These are phyloP conservation scores for Aspergillus wentii DNA, from an alignment of 495 filamentous ascomycete genomes.

Conservation along the genomic window DNA sequence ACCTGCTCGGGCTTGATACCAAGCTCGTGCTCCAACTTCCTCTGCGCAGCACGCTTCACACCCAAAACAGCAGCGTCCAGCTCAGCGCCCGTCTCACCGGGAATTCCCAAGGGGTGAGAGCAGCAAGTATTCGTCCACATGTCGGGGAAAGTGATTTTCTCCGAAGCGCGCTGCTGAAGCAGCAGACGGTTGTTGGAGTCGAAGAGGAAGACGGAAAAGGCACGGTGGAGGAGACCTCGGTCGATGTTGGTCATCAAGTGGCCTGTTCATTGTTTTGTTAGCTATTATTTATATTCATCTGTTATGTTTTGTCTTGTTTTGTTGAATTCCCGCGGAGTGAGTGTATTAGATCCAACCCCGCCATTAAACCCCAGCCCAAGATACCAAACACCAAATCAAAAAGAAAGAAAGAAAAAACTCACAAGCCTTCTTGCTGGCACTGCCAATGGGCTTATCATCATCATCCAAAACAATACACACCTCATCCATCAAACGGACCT, in stretches of 20 bases:
- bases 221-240: slow-evolving; percentile 88
- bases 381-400: slow-evolving; percentile 1
- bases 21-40: slow-evolving; percentile 91
- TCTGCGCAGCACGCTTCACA: slow-evolving; percentile 83
- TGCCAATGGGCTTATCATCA: slow-evolving; percentile 89
- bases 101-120: slow-evolving; percentile 90
- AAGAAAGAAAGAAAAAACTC: slow-evolving; percentile 26
- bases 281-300: slow-evolving; percentile 2
- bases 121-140: slow-evolving; percentile 99
- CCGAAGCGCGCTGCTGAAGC: slow-evolving; percentile 88
- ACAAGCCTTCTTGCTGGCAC: slow-evolving; percentile 98
- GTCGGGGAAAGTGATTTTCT: slow-evolving; percentile 99
- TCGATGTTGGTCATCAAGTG: slow-evolving; percentile 99
- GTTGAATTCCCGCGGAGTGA: too few relatives aligned
- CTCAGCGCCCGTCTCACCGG: slow-evolving; percentile 83
- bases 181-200: slow-evolving; percentile 82
- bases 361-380: too few relatives aligned
- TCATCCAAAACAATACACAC: slow-evolving; percentile 96
- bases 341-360: too few relatives aligned
- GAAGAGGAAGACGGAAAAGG: slow-evolving; percentile 98
- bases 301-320: slow-evolving; percentile 7
- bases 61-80: slow-evolving; percentile 75
- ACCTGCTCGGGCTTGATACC: slow-evolving; percentile 89
- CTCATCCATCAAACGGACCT: slow-evolving; percentile 97
- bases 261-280: slow-evolving; percentile 46